Evolutionary conservation across 768 basidiomycete genomes (phyloP).

Genomic region (Suillus clintonianus): DNA sequence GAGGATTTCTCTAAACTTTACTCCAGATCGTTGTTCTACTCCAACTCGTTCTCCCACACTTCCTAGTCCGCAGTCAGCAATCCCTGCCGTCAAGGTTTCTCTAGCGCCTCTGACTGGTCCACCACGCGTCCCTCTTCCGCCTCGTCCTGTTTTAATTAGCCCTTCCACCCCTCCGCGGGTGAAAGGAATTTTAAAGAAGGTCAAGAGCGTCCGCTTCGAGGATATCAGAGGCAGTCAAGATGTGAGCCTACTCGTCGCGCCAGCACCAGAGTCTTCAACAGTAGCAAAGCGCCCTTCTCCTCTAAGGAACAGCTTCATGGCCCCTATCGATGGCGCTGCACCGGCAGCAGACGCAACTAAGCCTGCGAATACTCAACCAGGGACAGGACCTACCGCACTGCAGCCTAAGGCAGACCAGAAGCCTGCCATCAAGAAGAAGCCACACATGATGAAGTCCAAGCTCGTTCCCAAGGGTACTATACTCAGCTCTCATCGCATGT

Average conservation of each 20-base stretch:
- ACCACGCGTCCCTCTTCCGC: constrained; percentile 21
- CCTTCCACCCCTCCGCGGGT: constrained; percentile 30
- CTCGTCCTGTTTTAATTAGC: constrained; percentile 22
- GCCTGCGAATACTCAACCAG: background rate
- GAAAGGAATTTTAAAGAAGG: constrained; percentile 41
- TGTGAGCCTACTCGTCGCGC: background rate
- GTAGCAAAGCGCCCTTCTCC: constrained; percentile 12
- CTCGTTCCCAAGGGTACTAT: constrained; percentile 13
- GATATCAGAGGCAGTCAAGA: constrained; percentile 14
- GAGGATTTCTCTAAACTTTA: constrained; percentile 7
- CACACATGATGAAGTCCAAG: constrained; percentile 17
- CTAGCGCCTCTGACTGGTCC: constrained; percentile 9
- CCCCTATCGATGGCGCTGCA: background rate
- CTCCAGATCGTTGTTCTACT: constrained; percentile 15
- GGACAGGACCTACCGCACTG: background rate
- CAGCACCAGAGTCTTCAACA: background rate
- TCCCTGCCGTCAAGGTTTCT: background rate
- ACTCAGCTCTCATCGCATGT: constrained; percentile 8
- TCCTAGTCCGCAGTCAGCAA: constrained; percentile 17
- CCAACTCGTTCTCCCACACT: constrained; percentile 1
- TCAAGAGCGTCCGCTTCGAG: constrained; percentile 42
- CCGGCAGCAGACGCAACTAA: background rate
- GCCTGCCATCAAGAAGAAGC: constrained; percentile 1
- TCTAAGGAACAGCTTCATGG: background rate
- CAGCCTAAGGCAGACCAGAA: background rate